Conservation (phyloP, 2,329 filamentous ascomycete genomes). For the Orbilia javanica region DNA sequence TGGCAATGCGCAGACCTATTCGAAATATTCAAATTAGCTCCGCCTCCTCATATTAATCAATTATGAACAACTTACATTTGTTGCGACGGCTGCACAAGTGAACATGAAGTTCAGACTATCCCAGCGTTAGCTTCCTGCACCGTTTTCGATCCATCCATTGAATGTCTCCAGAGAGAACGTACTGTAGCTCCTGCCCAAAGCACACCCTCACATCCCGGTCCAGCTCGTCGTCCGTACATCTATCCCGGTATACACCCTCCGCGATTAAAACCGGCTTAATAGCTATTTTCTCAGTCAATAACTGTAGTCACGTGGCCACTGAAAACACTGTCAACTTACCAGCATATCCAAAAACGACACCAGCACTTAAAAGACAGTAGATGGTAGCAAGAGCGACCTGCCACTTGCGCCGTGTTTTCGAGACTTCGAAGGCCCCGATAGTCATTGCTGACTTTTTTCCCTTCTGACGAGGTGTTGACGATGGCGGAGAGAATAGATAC, state of each 20-base stretch:
- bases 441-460: slow-evolving; percentile 49
- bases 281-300: slow-evolving; percentile 66
- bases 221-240: slow-evolving; percentile 72
- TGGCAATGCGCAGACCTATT: slow-evolving; percentile 77
- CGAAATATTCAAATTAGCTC: slow-evolving; percentile 3
- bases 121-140: background rate
- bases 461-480: background rate
- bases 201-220: slow-evolving; percentile 70
- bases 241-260: slow-evolving; percentile 77
- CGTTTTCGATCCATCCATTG: background rate
- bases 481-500: background rate
- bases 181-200: slow-evolving; percentile 72
- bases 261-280: slow-evolving; percentile 82
- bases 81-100: slow-evolving; percentile 86
- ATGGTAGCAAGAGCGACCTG: slow-evolving; percentile 78
- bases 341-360: slow-evolving; percentile 85
- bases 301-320: slow-evolving; percentile 20
- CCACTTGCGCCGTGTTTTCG: slow-evolving; percentile 65
- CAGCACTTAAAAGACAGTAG: slow-evolving; percentile 82
- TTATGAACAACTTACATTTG: slow-evolving; percentile 71
- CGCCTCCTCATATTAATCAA: background rate
- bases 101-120: slow-evolving; percentile 85
- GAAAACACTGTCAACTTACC: slow-evolving; percentile 44
- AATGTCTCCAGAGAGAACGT: slow-evolving; percentile 40
- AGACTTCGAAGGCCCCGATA: slow-evolving; percentile 65